Conservation (phyloP, 768 basidiomycete genomes). For the Suillus spraguei region DNA sequence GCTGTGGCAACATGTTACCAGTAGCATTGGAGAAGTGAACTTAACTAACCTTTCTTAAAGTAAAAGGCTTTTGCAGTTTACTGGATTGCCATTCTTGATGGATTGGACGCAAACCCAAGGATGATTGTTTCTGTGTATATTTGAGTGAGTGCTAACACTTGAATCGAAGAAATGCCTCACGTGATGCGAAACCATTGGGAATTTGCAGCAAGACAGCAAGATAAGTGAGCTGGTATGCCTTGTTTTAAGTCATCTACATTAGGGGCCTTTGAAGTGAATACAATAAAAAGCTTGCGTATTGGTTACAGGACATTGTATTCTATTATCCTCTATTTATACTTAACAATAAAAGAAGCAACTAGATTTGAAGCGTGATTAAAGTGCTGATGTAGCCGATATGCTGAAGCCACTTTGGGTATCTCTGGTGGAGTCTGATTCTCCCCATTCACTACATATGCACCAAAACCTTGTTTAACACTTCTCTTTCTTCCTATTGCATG, state of each 20-base stretch:
- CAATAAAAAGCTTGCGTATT: neutral
- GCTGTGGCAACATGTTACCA: slow-evolving; percentile 1
- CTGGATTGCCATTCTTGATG: neutral
- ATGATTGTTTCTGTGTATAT: slow-evolving; percentile 1
- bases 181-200: neutral
- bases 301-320: neutral
- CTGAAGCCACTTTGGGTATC: neutral
- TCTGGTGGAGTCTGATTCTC: neutral
- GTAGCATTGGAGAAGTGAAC: neutral
- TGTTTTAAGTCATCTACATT: neutral
- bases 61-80: neutral
- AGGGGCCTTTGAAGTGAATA: neutral
- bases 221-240: neutral
- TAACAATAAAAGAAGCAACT: too few relatives aligned
- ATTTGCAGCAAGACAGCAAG: slow-evolving; percentile 1
- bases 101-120: neutral
- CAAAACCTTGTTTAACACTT: too few relatives aligned
- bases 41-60: neutral
- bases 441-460: too few relatives aligned
- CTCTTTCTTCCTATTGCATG: too few relatives aligned
- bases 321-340: neutral
- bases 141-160: neutral
- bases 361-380: neutral
- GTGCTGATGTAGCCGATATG: neutral
- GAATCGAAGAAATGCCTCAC: neutral